Evolutionary conservation across 2,329 filamentous ascomycete species (phyloP).

Genomic region (Beauveria rudraprayagi): DNA sequence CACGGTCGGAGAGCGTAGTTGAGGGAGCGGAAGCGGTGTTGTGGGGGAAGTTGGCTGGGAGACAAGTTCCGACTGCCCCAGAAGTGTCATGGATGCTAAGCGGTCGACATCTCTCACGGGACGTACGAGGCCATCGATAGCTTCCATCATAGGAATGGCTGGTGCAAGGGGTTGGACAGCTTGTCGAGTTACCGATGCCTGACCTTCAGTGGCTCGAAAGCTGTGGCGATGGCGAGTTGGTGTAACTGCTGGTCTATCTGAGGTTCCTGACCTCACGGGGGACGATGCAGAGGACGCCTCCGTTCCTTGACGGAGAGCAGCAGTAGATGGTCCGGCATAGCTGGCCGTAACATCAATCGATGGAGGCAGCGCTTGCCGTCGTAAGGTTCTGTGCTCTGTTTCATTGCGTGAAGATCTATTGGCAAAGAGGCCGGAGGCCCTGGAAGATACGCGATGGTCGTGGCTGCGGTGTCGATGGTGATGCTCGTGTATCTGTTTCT

Average conservation of each 20-base stretch:
- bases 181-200: constrained; percentile 31
- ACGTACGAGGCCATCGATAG: constrained; percentile 65
- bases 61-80: constrained; percentile 57
- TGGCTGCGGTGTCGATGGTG: constrained; percentile 42
- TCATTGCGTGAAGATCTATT: constrained; percentile 46
- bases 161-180: constrained; percentile 59
- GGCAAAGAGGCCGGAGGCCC: constrained; percentile 33
- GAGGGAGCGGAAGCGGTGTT: constrained; percentile 66
- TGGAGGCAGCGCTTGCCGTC: constrained; percentile 75
- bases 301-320: constrained; percentile 18
- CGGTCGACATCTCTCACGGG: constrained; percentile 77
- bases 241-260: constrained; percentile 16
- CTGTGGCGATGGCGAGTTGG: constrained; percentile 41
- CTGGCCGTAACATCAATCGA: constrained; percentile 47
- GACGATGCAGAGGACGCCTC: constrained; percentile 16
- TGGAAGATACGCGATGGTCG: constrained; percentile 40
- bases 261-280: constrained; percentile 8
- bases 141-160: constrained; percentile 59
- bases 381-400: constrained; percentile 52
- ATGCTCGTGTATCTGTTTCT: constrained; percentile 53
- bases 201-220: constrained; percentile 43
- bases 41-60: constrained; percentile 93
- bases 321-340: constrained; percentile 31
- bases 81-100: constrained; percentile 71
- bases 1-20: constrained; percentile 46